Evolutionary conservation across 805 yeast species (phyloP), one percentile per base, ranked within the genome.

Genomic region (Ogataea chonburiensis): DNA sequence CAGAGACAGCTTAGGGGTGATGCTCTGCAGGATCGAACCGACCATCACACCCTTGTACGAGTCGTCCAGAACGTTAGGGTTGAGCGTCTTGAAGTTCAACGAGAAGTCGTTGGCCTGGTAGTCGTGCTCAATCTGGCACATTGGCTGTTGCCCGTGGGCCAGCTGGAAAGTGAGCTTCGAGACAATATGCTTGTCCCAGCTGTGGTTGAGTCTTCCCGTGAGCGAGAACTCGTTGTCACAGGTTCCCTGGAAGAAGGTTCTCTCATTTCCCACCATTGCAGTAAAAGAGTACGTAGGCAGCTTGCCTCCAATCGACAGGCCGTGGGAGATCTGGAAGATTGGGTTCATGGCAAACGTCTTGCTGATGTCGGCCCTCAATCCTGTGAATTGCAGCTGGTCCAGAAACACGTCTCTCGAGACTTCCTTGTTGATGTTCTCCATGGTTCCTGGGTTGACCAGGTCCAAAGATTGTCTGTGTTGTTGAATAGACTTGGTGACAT

Each of bases 81-180:
- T 93, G 61, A 89, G 74, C 38, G 94, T 73, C 71, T 93, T 94
- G 60, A 93, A 70, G 72, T 89, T 89, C 60, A 89, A 63, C 33
- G 95, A 81, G 61, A 79, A 88, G 63, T 93, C 98, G 38, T 74
- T 65, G 43, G 91, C 96, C 66, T 84, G 91, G 69, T 78, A 82
- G 65, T 93, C 98, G 63, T 93, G 97, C 73, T 93, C 98, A 53
- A 91, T 71, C 70, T 93, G 98, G 46, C 85, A 74, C 95, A 91
- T 87, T 40, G 93, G 71, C 48, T 93, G 96, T 69, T 89, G 96
- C 48, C 82, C 86, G 46, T 80, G 71, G 52, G 94, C 86, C 50
- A 88, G 70, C 71, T 91, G 98, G 62, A 88, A 71, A 55, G 94
- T 86, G 44, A 85, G 77, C 68, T 88, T 89, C 43, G 95, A 76